Conservation (phyloP, 2,329 filamentous ascomycete species). For the Laburnicola sp. region DNA sequence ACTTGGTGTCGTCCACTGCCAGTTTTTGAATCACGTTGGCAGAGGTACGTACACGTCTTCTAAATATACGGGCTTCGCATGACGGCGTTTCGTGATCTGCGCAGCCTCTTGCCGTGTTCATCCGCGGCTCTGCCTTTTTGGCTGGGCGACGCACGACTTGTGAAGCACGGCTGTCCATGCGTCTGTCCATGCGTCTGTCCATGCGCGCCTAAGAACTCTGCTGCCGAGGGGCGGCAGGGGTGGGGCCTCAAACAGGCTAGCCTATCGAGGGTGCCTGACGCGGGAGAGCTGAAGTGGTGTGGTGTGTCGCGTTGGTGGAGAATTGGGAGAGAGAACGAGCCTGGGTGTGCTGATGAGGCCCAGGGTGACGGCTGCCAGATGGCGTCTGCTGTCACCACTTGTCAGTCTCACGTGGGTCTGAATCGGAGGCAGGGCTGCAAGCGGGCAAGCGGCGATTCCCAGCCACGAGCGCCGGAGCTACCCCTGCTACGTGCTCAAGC, state of each 20-base stretch:
- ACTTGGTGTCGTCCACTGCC: too few species aligned
- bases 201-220: conserved; percentile 8
- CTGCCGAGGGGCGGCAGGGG: conserved; percentile 9
- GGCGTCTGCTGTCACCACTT: neutral
- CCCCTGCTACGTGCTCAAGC: conserved; percentile 5
- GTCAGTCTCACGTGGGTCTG: neutral
- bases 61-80: neutral
- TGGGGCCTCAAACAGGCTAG: conserved; percentile 7
- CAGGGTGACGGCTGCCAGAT: neutral
- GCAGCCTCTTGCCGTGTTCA: neutral
- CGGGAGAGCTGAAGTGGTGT: conserved; percentile 1
- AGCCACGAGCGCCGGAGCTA: neutral
- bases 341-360: neutral
- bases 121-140: neutral
- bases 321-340: too few species aligned
- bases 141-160: neutral
- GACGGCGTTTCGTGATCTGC: conserved; percentile 3
- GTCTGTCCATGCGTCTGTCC: conserved; percentile 1
- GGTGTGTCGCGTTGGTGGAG: neutral
- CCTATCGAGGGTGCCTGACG: neutral
- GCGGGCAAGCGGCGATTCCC: conserved; percentile 11
- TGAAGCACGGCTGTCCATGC: neutral
- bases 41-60: too few species aligned
- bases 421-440: conserved; percentile 4
- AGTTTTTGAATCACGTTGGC: neutral